Evolutionary conservation across 2,329 filamentous ascomycete species (phyloP), one percentile per base, ranked within the genome.

Genomic region (Diaporthe humulicola): DNA sequence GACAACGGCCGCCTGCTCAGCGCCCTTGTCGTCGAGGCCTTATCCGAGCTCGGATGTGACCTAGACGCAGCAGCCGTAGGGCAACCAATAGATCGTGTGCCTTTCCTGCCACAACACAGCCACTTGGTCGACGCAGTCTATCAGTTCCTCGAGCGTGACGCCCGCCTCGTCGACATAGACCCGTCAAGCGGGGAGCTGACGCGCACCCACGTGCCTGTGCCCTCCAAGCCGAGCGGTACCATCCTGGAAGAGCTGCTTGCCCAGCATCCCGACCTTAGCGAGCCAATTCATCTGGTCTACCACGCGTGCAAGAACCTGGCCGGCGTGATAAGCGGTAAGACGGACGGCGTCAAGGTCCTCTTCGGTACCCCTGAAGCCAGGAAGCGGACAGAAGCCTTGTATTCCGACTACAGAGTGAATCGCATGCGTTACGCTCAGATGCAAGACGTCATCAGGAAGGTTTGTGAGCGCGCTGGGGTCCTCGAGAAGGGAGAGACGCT

Each of bases 101-200:
- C 69, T 0, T 78, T 80, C 52, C 70, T 77, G 7, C 75, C 80
- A 0, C 75, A 81, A 60, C 83, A 85, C 70, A 30, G 74, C 1
- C 78, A 78, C 25, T 73, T 85, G 6, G 75, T 82, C 12, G 73
- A 80, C 0, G 82, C 79, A 54, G 75, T 85, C 0, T 85, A 85
- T 73, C 58, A 76, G 9, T 77, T 85, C 30, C 77, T 86, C 1
- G 80, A 81, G 58, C 36, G 17, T 0, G 82, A 82, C 40, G 80
- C 80, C 5, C 78, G 80, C 1, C 73, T 85, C 7, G 76, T 85
- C n/a, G 77, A 82, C 22, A 56, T 81, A 0, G 61, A 73, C 19
- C 22, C 30, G 1, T 8, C 8, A 0, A 36, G 5, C 2, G 66
- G 73, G 4, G 56, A 48, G 3, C 25, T 74, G 14, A 81, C 75